Conservation (phyloP, 495 filamentous ascomycete genomes). For the Chaetomium fimeti region DNA sequence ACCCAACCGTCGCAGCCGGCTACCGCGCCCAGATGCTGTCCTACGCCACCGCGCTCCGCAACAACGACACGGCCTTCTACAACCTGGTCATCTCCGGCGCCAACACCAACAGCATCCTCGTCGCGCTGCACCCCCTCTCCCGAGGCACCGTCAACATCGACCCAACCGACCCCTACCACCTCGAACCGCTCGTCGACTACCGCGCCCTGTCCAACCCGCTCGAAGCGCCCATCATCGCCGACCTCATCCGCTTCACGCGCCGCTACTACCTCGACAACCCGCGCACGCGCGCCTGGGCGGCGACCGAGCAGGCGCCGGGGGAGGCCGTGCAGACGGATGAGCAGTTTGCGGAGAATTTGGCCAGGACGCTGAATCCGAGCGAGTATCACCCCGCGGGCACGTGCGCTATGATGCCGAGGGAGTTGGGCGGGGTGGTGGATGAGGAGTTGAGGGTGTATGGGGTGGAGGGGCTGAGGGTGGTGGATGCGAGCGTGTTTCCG, state of each 20-base stretch:
- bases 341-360: constrained; percentile 35
- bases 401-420: constrained; percentile 50
- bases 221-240: constrained; percentile 44
- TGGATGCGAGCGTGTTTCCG: constrained; percentile 47
- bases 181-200: constrained; percentile 49
- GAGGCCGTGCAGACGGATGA: constrained; percentile 33
- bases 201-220: constrained; percentile 51
- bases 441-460: constrained; percentile 46
- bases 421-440: constrained; percentile 54
- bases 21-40: constrained; percentile 48
- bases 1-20: constrained; percentile 45
- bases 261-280: constrained; percentile 43
- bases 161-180: constrained; percentile 35
- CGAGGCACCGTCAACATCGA: constrained; percentile 51
- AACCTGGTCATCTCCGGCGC: constrained; percentile 42
- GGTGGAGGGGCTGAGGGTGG: constrained; percentile 39
- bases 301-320: constrained; percentile 37
- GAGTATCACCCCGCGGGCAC: constrained; percentile 47
- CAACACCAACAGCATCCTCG: constrained; percentile 36
- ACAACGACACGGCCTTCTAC: constrained; percentile 45
- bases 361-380: constrained; percentile 36
- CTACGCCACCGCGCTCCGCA: constrained; percentile 39
- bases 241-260: constrained; percentile 43
- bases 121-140: constrained; percentile 47
- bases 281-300: constrained; percentile 24